These are phyloP conservation scores for Musa schizocarpa DNA, from an alignment of 176 grass and related monocot species.

Conservation along the genomic window DNA sequence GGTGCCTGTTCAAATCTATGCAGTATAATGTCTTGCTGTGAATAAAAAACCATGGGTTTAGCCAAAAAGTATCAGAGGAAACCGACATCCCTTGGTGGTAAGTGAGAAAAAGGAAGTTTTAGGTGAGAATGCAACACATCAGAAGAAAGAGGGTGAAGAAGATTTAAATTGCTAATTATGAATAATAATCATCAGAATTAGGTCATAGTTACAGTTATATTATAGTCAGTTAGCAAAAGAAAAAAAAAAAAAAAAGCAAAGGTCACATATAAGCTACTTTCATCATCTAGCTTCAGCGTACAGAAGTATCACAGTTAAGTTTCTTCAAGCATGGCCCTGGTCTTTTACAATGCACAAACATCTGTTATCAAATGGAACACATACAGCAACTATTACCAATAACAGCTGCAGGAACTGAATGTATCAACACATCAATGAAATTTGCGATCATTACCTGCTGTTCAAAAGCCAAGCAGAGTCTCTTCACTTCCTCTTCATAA, in stretches of 20 bases:
- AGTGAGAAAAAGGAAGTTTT: neutral
- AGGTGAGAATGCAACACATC: neutral
- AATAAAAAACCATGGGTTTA: no score
- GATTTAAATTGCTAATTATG: neutral
- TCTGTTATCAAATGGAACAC: neutral
- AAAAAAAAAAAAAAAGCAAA: neutral
- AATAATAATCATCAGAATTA: neutral
- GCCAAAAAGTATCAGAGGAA: no score
- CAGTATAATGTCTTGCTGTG: no score
- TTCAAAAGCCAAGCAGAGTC: slow-evolving; percentile 74
- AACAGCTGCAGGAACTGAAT: neutral
- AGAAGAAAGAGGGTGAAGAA: neutral
- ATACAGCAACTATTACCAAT: neutral
- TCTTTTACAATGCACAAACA: neutral
- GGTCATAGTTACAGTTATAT: neutral
- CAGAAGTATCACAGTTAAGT: neutral
- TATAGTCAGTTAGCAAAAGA: no score
- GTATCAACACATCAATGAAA: neutral
- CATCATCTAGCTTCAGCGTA: neutral
- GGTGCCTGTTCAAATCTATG: no score
- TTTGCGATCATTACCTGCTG: slow-evolving; percentile 51
- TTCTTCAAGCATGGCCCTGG: neutral
- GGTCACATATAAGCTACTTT: neutral
- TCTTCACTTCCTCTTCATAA: slow-evolving; percentile 88
- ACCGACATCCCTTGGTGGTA: no score